Base-by-base conservation (phyloP, 2,329 filamentous ascomycete genomes). In the Trichoderma simmonsii region DNA sequence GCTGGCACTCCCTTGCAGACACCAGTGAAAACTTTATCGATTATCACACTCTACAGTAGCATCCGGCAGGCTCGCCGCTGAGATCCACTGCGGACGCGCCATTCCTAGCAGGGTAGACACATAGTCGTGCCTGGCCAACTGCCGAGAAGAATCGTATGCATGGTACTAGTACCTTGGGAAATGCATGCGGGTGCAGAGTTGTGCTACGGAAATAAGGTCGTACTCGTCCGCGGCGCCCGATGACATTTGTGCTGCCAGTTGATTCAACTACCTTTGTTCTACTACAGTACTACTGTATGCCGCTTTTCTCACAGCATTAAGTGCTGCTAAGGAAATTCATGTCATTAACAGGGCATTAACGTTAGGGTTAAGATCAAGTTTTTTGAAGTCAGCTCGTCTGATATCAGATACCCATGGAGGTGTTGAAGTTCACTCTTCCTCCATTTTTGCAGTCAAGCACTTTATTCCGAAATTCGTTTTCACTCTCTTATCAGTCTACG, bases 61-160 rank as follows among this genome's bases (percentile, higher is more conserved):
- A 77, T 78, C 74, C 76, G 77, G 77, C 76, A 77, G 74, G 70
- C 74, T 77, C 76, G 76, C 77, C 77, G 75, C 59, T 51, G 14
- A 69, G 66, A 69, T 69, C 66, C 66, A 69, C 66, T 26, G 66
- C 39, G 66, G 56, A 48, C 66, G 66, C 66, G 66, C 66, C 66
- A 69, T 69, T 69, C 59, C 66, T 34, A 60, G 66, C 66, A 69
- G 66, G 66, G 66, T 51, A 60, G 66, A 61, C 51, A 60, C 64
- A 59, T 43, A 43, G 21, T 43, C 36, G 30, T 59, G 9, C 24
- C 28, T 54, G 62, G 66, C 39, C 66, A 69, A 69, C 66, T 69
- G 66, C 66, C 66, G 66, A 61, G 66, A 56, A 39, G 32, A 24
- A 26, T 56, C 30, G 28, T 32, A 34, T 60, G 57, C 57, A 60